Percentiles rank a stretch among this genome's conserved stretches.
Evolutionary conservation across 1,139 yeast genomes (phyloP).

Genomic region (Suhomyces maxii): DNA sequence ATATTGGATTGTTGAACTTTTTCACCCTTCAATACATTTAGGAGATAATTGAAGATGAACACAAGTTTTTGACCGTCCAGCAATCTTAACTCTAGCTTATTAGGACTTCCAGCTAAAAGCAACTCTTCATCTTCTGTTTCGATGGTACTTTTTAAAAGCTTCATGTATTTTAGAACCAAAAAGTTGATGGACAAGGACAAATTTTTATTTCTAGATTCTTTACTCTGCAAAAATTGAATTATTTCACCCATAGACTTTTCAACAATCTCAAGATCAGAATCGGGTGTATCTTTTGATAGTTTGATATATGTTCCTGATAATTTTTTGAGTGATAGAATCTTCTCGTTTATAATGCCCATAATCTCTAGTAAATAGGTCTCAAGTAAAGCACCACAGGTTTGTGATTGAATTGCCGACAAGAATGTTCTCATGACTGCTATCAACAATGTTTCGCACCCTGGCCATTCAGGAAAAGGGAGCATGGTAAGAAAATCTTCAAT

Average conservation of each 20-base stretch:
- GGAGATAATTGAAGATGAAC: not conserved
- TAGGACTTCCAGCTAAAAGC: no score
- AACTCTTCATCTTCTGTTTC: not conserved
- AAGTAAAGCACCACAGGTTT: constrained; percentile 32
- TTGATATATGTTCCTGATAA: constrained; percentile 10
- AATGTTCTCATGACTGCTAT: constrained; percentile 43
- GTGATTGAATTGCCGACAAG: constrained; percentile 35
- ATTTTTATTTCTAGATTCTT: constrained; percentile 10
- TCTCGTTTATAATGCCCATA: constrained; percentile 56
- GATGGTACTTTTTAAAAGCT: not conserved
- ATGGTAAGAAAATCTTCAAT: constrained; percentile 56
- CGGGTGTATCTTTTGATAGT: constrained; percentile 14
- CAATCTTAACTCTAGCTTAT: not conserved
- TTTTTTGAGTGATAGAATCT: constrained; percentile 36
- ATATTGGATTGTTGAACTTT: constrained; percentile 4
- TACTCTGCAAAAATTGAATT: constrained; percentile 17
- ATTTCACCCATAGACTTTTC: constrained; percentile 9
- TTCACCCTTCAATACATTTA: not conserved
- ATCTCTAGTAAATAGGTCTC: constrained; percentile 57
- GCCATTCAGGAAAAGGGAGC: constrained; percentile 58
- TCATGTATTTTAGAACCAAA: constrained; percentile 15
- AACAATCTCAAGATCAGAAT: constrained; percentile 13
- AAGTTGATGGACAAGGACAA: constrained; percentile 12
- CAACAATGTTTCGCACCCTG: constrained; percentile 54
- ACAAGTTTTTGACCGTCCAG: not conserved